Percentiles rank a stretch among this genome's conserved stretches.
phyloP scores from a whole-genome alignment of 176 grass and related monocot species.

The Coix lacrymajobi region DNA sequence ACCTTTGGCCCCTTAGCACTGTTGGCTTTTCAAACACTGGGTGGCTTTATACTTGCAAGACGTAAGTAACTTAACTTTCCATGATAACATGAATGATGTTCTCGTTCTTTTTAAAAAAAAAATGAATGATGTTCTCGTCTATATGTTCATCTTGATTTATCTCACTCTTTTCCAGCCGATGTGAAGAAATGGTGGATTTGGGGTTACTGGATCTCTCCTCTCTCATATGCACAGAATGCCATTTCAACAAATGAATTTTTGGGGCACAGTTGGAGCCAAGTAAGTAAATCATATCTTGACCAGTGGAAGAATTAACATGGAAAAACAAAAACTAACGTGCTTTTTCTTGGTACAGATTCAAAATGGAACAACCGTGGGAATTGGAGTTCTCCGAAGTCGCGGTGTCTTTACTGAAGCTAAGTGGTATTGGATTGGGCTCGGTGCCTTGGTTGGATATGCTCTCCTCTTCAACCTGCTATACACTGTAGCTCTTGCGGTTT shows the following conservation, averaged over 20 bases:
- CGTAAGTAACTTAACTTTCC: conserved; percentile 37
- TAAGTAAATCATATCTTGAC: conserved; percentile 28
- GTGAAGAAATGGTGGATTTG: conserved; percentile 92
- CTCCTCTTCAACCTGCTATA: conserved; percentile 80
- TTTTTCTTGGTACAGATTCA: conserved; percentile 35
- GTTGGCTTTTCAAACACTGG: conserved; percentile 53
- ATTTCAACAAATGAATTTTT: conserved; percentile 75
- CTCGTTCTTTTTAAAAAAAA: background rate
- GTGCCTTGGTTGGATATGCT: conserved; percentile 71
- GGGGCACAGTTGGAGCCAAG: conserved; percentile 58
- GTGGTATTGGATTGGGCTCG: conserved; percentile 86
- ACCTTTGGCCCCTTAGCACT: conserved; percentile 70
- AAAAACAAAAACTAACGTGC: conserved; percentile 21
- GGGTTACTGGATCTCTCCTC: conserved; percentile 84
- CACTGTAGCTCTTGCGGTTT: conserved; percentile 57
- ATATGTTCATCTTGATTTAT: conserved; percentile 14
- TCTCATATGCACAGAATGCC: conserved; percentile 78
- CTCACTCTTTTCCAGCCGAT: conserved; percentile 47
- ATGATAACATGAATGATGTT: background rate
- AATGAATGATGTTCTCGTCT: background rate
- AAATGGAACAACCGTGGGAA: conserved; percentile 40
- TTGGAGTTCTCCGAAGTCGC: conserved; percentile 41
- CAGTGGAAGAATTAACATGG: conserved; percentile 7
- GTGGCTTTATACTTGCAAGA: conserved; percentile 73
- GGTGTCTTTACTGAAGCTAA: conserved; percentile 70